Conservation (phyloP, 768 basidiomycete genomes). For the Podaxis rugospora region DNA sequence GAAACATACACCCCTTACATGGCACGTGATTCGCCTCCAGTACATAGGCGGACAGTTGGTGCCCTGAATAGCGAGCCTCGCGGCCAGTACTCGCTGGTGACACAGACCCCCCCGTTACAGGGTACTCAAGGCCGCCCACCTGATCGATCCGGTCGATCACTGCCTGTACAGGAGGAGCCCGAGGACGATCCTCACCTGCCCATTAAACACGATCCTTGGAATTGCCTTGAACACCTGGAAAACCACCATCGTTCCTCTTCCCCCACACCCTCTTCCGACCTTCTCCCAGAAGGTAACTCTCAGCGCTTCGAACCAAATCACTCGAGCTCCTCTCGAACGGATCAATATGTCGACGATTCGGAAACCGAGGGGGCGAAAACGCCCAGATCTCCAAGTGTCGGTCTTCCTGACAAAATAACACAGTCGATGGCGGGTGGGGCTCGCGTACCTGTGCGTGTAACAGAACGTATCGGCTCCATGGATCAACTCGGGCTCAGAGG, state of each 20-base stretch:
- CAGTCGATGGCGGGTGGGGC: neutral
- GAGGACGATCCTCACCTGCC: constrained; percentile 52
- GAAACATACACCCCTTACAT: constrained; percentile 34
- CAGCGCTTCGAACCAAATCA: constrained; percentile 24
- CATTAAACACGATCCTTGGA: constrained; percentile 32
- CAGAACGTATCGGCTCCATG: constrained; percentile 4
- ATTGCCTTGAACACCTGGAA: constrained; percentile 28
- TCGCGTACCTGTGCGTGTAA: neutral
- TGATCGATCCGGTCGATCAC: constrained; percentile 69
- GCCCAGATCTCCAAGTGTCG: constrained; percentile 61
- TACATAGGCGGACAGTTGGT: constrained; percentile 24
- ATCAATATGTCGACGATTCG: constrained; percentile 34
- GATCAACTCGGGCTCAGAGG: constrained; percentile 6
- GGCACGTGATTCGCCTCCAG: constrained; percentile 39
- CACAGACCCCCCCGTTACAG: constrained; percentile 55
- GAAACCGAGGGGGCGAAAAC: constrained; percentile 58
- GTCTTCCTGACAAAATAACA: constrained; percentile 43
- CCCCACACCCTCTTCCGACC: constrained; percentile 51
- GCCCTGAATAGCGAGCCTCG: constrained; percentile 21
- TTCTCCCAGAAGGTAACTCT: constrained; percentile 39
- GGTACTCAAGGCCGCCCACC: constrained; percentile 52
- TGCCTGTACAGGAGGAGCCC: constrained; percentile 74
- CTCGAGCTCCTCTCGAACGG: constrained; percentile 30
- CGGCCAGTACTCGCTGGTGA: constrained; percentile 31
- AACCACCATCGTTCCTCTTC: constrained; percentile 33